Percentiles rank a stretch among this genome's conserved stretches.
These are phyloP conservation scores for Hypoxylon perforatum DNA, from an alignment of 495 filamentous ascomycete species.

Conservation along the genomic window DNA sequence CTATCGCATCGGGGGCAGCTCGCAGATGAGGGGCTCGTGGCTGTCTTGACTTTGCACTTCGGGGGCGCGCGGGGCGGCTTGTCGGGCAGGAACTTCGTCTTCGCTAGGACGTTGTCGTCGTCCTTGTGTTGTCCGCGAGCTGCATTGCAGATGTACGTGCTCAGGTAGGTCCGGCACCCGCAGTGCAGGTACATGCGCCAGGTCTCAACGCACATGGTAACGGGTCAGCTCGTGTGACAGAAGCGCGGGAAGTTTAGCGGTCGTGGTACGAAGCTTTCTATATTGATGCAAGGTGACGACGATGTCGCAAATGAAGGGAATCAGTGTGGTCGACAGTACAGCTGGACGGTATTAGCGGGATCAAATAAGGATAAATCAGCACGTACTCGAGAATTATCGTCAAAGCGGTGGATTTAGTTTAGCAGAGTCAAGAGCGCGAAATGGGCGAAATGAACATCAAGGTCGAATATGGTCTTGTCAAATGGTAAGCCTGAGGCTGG, in stretches of 20 bases:
- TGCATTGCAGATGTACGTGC: conserved; percentile 32
- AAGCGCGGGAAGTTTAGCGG: neutral
- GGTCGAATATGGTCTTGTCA: conserved; percentile 2
- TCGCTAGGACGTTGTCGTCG: conserved; percentile 22
- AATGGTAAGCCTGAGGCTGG: conserved; percentile 5
- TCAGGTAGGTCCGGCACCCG: conserved; percentile 43
- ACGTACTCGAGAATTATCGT: no score
- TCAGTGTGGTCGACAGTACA: neutral
- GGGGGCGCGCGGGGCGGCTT: conserved; percentile 20
- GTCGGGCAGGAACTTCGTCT: conserved; percentile 35
- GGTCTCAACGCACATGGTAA: conserved; percentile 42
- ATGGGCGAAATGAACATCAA: neutral
- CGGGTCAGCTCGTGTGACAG: conserved; percentile 3
- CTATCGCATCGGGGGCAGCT: conserved; percentile 28
- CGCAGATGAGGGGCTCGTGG: conserved; percentile 25
- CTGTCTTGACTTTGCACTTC: conserved; percentile 21
- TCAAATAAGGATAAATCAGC: neutral
- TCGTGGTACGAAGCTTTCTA: conserved; percentile 12
- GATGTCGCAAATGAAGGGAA: conserved; percentile 5
- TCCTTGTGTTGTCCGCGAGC: conserved; percentile 8
- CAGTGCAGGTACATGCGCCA: conserved; percentile 32
- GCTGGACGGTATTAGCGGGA: conserved; percentile 3
- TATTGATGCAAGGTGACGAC: neutral
- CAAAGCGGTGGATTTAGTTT: no score
- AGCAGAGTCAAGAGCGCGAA: conserved; percentile 1